Conservation (phyloP, 2,329 filamentous ascomycete species). For the Emericellopsis cladophorae region DNA sequence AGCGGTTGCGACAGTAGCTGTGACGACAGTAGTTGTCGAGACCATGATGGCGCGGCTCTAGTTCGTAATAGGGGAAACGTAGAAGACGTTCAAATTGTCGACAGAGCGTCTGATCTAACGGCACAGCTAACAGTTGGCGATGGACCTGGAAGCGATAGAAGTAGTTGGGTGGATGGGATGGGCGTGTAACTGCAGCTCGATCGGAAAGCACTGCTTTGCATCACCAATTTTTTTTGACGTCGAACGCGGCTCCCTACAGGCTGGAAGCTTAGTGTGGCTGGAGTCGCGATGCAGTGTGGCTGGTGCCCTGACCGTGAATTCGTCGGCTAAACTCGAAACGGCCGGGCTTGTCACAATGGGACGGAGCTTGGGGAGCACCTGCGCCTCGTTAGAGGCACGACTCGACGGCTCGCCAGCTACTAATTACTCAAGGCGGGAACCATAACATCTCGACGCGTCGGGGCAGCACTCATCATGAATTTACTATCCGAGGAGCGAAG, state of each 20-base stretch:
- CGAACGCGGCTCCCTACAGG: background rate
- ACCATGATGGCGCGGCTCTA: conserved; percentile 20
- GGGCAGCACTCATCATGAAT: too few species aligned
- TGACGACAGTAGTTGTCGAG: conserved; percentile 42
- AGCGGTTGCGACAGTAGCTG: conserved; percentile 47
- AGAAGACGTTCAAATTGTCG: too few species aligned
- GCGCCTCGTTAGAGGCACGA: too few species aligned
- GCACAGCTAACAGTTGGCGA: too few species aligned
- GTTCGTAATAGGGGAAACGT: too few species aligned
- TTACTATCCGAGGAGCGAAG: conserved; percentile 45
- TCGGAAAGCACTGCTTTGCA: conserved; percentile 1
- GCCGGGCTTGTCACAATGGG: too few species aligned
- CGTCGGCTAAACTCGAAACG: too few species aligned
- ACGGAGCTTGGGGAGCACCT: too few species aligned
- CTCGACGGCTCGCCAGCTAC: background rate
- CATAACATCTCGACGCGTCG: too few species aligned
- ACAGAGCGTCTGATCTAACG: too few species aligned
- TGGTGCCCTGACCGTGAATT: background rate
- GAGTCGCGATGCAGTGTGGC: background rate
- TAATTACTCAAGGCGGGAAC: background rate
- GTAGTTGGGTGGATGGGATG: background rate
- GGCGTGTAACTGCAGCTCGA: conserved; percentile 1
- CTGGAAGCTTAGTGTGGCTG: background rate
- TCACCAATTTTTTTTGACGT: conserved; percentile 4
- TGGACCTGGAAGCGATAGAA: background rate